Percentiles rank a stretch among this genome's conserved stretches.
Conservation (phyloP, 768 basidiomycete species). For the Psilocybe tampanensis region DNA sequence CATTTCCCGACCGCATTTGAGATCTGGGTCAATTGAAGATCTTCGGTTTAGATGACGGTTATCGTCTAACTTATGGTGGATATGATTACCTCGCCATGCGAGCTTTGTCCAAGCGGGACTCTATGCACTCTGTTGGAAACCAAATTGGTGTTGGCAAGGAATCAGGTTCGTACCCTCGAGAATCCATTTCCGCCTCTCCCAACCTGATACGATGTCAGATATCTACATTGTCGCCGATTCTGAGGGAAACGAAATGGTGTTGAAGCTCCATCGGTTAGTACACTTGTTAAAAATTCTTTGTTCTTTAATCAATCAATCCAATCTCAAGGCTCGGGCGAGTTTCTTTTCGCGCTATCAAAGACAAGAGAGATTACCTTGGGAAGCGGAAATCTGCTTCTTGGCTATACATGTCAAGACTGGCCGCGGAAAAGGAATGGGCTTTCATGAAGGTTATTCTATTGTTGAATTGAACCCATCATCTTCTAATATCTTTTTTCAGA, state of each 20-base stretch:
- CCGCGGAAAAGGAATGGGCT: conserved; percentile 97
- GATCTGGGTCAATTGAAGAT: conserved; percentile 7
- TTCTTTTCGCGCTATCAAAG: conserved; percentile 95
- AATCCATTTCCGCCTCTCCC: not conserved
- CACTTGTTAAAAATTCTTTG: not conserved
- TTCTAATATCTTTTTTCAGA: conserved; percentile 44
- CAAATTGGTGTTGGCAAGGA: conserved; percentile 99
- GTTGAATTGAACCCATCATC: not conserved
- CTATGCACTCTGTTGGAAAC: conserved; percentile 91
- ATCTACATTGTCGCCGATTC: conserved; percentile 89
- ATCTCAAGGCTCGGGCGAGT: conserved; percentile 84
- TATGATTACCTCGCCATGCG: conserved; percentile 96
- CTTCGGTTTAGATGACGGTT: conserved; percentile 81
- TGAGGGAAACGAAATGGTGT: conserved; percentile 83
- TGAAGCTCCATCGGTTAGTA: conserved; percentile 89
- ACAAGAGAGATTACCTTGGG: conserved; percentile 94
- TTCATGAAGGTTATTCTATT: conserved; percentile 85
- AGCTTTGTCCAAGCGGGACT: conserved; percentile 87
- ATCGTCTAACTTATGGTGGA: conserved; percentile 97
- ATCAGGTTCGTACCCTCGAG: conserved; percentile 61
- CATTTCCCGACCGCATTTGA: not conserved
- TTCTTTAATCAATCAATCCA: not conserved
- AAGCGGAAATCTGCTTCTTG: conserved; percentile 95
- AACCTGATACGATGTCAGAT: conserved; percentile 44
- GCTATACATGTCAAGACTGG: conserved; percentile 99